Conservation (phyloP, 2,329 filamentous ascomycete species). For the Didymella segeticola region DNA sequence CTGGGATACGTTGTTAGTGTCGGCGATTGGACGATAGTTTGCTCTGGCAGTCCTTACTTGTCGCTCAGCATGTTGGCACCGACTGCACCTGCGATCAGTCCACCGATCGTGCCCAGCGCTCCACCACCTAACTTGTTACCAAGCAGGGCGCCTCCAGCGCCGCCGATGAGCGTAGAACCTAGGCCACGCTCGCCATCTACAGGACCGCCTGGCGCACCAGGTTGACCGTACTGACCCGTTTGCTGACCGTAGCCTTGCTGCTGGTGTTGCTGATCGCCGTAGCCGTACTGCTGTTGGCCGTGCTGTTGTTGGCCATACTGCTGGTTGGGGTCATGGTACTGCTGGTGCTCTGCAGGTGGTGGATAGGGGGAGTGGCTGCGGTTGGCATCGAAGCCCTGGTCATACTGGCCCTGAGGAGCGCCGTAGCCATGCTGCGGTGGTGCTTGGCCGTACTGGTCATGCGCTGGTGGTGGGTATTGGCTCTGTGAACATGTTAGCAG, state of each 20-base stretch:
- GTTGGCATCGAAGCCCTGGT: constrained; percentile 45
- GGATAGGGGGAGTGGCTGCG: constrained; percentile 47
- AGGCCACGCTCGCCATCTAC: constrained; percentile 63
- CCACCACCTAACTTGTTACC: constrained; percentile 63
- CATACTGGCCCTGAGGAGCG: constrained; percentile 38
- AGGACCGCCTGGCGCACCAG: constrained; percentile 38
- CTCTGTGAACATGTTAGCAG: constrained; percentile 30
- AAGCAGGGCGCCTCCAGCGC: constrained; percentile 61
- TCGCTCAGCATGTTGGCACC: constrained; percentile 61
- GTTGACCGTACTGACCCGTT: constrained; percentile 50
- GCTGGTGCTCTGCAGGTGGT: constrained; percentile 36
- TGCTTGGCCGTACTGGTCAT: constrained; percentile 34
- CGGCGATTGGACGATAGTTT: no score
- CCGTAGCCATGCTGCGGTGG: constrained; percentile 39
- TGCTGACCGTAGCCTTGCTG: constrained; percentile 21
- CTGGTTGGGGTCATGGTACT: constrained; percentile 30
- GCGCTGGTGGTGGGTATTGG: constrained; percentile 37
- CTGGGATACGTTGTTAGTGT: constrained; percentile 20
- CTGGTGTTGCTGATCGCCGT: constrained; percentile 28
- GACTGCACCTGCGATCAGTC: constrained; percentile 61
- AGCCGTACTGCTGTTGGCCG: constrained; percentile 30
- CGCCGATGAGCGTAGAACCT: constrained; percentile 61
- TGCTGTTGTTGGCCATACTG: constrained; percentile 30
- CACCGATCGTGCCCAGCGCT: constrained; percentile 59
- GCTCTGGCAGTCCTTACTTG: constrained; percentile 39